Percentiles rank a stretch among this genome's conserved stretches.
Evolutionary conservation across 2,329 filamentous ascomycete genomes (phyloP).

Genomic region (Stagonosporopsis chrysanthemi): DNA sequence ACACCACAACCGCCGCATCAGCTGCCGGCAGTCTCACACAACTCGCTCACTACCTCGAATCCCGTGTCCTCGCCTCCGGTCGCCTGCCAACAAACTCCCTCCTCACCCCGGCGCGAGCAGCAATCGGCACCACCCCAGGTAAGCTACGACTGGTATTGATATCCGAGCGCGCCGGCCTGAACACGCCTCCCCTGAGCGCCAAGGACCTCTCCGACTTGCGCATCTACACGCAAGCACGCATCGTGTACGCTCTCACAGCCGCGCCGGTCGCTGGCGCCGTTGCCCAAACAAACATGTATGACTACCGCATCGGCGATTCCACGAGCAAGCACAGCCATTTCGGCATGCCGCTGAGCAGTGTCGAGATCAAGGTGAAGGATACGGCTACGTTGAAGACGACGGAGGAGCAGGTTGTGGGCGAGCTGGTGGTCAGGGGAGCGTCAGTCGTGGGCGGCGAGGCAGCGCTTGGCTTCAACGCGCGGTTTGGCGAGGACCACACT

Average conservation of each 20-base stretch:
- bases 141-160: slow-evolving; percentile 83
- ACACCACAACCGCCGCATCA: slow-evolving; percentile 66
- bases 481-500: slow-evolving; percentile 71
- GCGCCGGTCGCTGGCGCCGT: slow-evolving; percentile 86
- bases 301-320: slow-evolving; percentile 70
- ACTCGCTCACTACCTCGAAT: slow-evolving; percentile 74
- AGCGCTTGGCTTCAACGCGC: slow-evolving; percentile 64
- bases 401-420: slow-evolving; percentile 58
- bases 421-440: slow-evolving; percentile 77
- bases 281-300: slow-evolving; percentile 85
- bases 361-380: slow-evolving; percentile 79
- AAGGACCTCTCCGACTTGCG: slow-evolving; percentile 79
- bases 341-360: slow-evolving; percentile 78
- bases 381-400: slow-evolving; percentile 67
- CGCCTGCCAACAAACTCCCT: slow-evolving; percentile 74
- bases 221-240: slow-evolving; percentile 77
- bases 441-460: slow-evolving; percentile 74
- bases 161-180: slow-evolving; percentile 72
- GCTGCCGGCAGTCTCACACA: slow-evolving; percentile 70
- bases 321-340: slow-evolving; percentile 69
- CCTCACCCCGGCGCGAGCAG: slow-evolving; percentile 65
- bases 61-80: slow-evolving; percentile 74
- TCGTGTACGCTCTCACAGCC: slow-evolving; percentile 85
- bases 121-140: slow-evolving; percentile 68
- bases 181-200: slow-evolving; percentile 70